Base-by-base conservation (phyloP, 208 protist species). In the Wallacemonas sp. region DNA sequence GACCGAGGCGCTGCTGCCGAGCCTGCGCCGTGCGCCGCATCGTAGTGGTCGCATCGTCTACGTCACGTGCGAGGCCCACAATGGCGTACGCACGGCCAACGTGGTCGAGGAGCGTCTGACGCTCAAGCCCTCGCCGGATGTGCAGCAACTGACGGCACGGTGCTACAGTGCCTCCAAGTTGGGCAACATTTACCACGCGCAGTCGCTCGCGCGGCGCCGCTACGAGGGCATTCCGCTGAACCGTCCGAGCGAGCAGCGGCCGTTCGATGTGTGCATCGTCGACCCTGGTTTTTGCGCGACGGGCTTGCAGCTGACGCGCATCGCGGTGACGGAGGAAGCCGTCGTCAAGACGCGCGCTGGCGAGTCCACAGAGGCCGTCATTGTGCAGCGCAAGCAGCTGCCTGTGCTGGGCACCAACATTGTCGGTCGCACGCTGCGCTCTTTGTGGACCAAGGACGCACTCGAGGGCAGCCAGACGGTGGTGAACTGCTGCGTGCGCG, bases 141-240 rank as follows among this genome's bases (percentile, higher is more conserved):
- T 67, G 39, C 49, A n/a, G 36, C 82, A 86, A 50, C 23, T 91
- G 23, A 90, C 84, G 11, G 75, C 84, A 22, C 78, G 84, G 1
- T 89, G 84, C 71, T 93, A 93, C 79, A 89, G 84, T 44, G 83
- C 84, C 2, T 91, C 87, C 14, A 93, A 93, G 67, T 72, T 93
- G 31, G 87, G 87, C n/a, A 93, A 93, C 57, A 76, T 93, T 26
- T 93, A 86, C 65, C 87, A 93, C 72, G 87, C 84, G 2, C 81
- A 93, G 65, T 87, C 73, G 33, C 69, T 93, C 33, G 87, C 84
- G 32, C 67, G 22, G 25, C 81, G 87, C 23, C 81, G 82, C 44
- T 93, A 93, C 63, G 87, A 93, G 61, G 78, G 83, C 52, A 84
- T 93, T 22, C 84, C 87, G 11, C 62, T 84, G 10, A 87, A 87